phyloP scores from a whole-genome alignment of 2,329 filamentous ascomycete species.

The Acephala macrosclerotiorum region DNA sequence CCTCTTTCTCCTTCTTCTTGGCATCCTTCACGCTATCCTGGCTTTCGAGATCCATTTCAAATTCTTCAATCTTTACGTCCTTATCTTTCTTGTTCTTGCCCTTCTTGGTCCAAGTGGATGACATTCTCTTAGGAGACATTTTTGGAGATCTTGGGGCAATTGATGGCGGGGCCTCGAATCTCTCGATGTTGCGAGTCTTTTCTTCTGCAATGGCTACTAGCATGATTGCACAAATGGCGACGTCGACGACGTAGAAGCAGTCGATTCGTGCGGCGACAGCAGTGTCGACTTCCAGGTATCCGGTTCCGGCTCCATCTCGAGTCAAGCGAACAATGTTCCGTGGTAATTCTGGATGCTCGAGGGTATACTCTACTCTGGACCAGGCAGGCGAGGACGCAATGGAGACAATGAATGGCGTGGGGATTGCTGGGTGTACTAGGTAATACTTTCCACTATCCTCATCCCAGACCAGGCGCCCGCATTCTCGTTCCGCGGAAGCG shows the following conservation, averaged over 20 bases:
- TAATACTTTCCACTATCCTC: constrained; percentile 65
- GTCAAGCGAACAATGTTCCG: constrained; percentile 66
- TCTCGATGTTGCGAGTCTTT: constrained; percentile 57
- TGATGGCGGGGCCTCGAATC: constrained; percentile 65
- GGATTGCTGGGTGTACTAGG: constrained; percentile 68
- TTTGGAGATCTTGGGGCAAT: constrained; percentile 34
- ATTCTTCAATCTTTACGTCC: constrained; percentile 57
- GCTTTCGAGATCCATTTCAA: constrained; percentile 70
- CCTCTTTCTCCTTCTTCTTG: constrained; percentile 55
- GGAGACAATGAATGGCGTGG: constrained; percentile 68
- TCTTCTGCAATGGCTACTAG: constrained; percentile 66
- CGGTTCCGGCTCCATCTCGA: constrained; percentile 64
- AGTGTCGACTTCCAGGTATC: constrained; percentile 67
- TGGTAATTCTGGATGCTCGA: constrained; percentile 70
- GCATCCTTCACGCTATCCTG: constrained; percentile 50
- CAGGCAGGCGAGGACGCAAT: constrained; percentile 65
- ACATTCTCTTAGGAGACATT: constrained; percentile 35
- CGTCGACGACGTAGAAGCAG: constrained; percentile 67
- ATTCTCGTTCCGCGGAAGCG: constrained; percentile 71
- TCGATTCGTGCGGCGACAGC: constrained; percentile 65
- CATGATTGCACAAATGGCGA: constrained; percentile 65
- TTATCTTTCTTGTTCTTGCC: constrained; percentile 30
- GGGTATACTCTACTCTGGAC: constrained; percentile 68
- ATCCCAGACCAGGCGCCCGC: constrained; percentile 76
- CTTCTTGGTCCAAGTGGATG: constrained; percentile 28